Evolutionary conservation across 75 land plant genomes (phyloP), one percentile per base, ranked within the genome.

Genomic region (Cupressus sempervirens): DNA sequence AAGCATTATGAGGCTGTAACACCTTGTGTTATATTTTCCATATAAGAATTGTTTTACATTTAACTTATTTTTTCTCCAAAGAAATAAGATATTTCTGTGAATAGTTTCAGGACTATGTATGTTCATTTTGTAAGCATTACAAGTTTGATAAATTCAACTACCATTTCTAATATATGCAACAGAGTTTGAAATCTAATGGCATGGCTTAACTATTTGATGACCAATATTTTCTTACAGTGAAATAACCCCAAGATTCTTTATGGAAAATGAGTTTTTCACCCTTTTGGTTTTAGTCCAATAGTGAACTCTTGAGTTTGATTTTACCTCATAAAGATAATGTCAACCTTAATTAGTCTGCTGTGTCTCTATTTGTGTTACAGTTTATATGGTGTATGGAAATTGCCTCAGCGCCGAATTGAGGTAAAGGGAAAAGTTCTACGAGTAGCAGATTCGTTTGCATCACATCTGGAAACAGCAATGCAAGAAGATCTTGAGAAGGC

Each of bases 401-500:
- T 97, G 84, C 95, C 99, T 10, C 81, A 86, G 26, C 90, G 93
- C 38, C 80, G 96, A 48, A 89, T 85, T 79, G 81, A 84, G 40
- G 88, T 93, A 86, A 87, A 94, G 73, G 89, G 90, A 0, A 97
- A 97, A 90, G 94, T 97, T 67, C 84, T 74, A 45, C 87, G 85
- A 58, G 89, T 90, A 8, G 98, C 95, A 15, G 92, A 96, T 70
- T 86, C 90, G 5, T 86, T 97, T 29, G 88, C 96, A 35, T 82
- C 84, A n/a, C 91, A 97, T 40, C 58, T 97, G 41, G 92, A 92
- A 34, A 90, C 88, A 43, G 94, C 98, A 12, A 97, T 97, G 98
- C 84, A 89, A 53, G 87, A 92, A 56, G 98, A 97, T 40, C 85
- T 92, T 13, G 75, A 72, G 54, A 84, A 92, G 41, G 50, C 91